phyloP scores from a whole-genome alignment of 306 rosid species.

The Potentilla sterilis region DNA sequence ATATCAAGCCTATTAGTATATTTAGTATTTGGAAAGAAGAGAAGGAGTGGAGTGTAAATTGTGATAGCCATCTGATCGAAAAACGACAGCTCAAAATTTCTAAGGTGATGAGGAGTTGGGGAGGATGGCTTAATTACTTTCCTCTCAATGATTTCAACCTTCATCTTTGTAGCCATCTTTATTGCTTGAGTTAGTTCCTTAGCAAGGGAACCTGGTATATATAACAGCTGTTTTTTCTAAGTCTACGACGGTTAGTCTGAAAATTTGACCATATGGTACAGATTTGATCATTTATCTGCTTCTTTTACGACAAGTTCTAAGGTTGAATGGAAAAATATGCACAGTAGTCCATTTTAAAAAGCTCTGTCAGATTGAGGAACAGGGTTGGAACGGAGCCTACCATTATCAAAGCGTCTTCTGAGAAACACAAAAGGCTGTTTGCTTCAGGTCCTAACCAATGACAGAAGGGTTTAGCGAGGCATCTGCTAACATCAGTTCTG shows the following conservation, averaged over 20 bases:
- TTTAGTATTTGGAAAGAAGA: conserved; percentile 21
- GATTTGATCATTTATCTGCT: background rate
- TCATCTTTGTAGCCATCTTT: conserved; percentile 4
- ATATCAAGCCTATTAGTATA: conserved; percentile 1
- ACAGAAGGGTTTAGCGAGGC: conserved; percentile 11
- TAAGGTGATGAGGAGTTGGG: conserved; percentile 27
- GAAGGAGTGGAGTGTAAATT: conserved; percentile 22
- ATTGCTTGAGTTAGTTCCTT: background rate
- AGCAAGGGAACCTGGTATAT: background rate
- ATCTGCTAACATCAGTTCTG: conserved; percentile 14
- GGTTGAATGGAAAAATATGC: background rate
- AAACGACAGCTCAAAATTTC: conserved; percentile 24
- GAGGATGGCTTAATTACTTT: conserved; percentile 31
- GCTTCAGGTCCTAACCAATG: background rate
- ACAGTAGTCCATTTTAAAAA: background rate
- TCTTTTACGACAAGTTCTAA: background rate
- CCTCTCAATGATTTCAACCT: conserved; percentile 17
- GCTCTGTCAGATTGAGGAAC: background rate
- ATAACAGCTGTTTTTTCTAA: background rate
- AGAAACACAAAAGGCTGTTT: background rate
- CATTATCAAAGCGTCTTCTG: background rate
- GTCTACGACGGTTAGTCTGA: background rate
- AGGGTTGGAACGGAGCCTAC: background rate
- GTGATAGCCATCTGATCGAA: conserved; percentile 19
- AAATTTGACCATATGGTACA: too few species aligned